Percentiles rank a stretch among this genome's conserved stretches.
Conservation (phyloP, 352 stramenopile genomes). For the Phytophthora megakarya region DNA sequence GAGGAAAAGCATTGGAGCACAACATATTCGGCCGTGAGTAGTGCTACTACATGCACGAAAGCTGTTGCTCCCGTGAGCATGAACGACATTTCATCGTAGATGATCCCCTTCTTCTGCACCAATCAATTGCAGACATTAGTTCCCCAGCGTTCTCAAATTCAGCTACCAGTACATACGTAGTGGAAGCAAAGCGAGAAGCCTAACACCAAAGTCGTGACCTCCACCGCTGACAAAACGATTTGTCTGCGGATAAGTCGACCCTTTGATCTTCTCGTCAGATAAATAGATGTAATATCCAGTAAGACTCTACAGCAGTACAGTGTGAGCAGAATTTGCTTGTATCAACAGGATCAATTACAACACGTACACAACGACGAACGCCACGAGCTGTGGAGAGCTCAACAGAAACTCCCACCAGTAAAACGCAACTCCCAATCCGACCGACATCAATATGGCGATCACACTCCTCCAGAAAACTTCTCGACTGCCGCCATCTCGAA, state of each 20-base stretch:
- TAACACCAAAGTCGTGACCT: conserved; percentile 34
- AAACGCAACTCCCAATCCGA: conserved; percentile 7
- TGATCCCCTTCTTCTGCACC: conserved; percentile 28
- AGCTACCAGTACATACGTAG: conserved; percentile 13
- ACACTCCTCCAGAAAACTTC: conserved; percentile 14
- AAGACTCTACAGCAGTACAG: conserved; percentile 21
- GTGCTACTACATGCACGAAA: conserved; percentile 39
- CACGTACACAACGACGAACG: conserved; percentile 31
- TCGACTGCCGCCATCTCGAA: background rate
- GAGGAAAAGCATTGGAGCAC: conserved; percentile 26
- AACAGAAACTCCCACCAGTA: conserved; percentile 9
- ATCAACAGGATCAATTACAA: background rate
- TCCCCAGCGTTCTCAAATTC: background rate
- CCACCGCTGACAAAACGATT: conserved; percentile 28
- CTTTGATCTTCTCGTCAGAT: conserved; percentile 12
- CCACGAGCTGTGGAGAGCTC: conserved; percentile 12
- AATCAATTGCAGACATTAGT: conserved; percentile 3
- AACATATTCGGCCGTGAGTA: conserved; percentile 37
- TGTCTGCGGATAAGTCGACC: conserved; percentile 18
- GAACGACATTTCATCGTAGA: conserved; percentile 48
- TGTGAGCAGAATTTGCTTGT: background rate
- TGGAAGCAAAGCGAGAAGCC: conserved; percentile 46
- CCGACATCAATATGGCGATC: background rate
- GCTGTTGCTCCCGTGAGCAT: conserved; percentile 33
- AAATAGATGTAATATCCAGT: conserved; percentile 34